Conservation (phyloP, 2,329 filamentous ascomycete species). For the Rutstroemia sp. region DNA sequence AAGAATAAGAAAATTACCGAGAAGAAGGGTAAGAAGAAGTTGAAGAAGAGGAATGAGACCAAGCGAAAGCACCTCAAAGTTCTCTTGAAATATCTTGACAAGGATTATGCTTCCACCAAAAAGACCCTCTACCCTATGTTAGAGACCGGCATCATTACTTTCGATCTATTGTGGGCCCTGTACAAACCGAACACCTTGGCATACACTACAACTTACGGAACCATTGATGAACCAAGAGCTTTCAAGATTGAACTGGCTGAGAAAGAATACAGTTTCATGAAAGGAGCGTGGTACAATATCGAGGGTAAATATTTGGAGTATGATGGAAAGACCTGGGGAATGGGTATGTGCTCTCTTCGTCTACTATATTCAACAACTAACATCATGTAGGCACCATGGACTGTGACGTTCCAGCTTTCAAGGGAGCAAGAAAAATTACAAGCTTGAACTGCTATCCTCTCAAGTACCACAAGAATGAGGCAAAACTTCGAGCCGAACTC, state of each 20-base stretch:
- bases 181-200: slow-evolving; percentile 82
- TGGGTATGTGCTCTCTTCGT: slow-evolving; percentile 38
- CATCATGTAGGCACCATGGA: slow-evolving; percentile 41
- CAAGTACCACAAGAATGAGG: slow-evolving; percentile 68
- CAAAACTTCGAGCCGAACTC: slow-evolving; percentile 55
- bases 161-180: slow-evolving; percentile 80
- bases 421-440: slow-evolving; percentile 75
- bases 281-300: slow-evolving; percentile 68
- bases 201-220: slow-evolving; percentile 71
- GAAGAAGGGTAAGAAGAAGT: slow-evolving; percentile 52
- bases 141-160: slow-evolving; percentile 77
- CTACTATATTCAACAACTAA: slow-evolving; percentile 5
- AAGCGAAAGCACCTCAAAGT: slow-evolving; percentile 63
- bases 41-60: slow-evolving; percentile 47
- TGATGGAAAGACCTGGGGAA: slow-evolving; percentile 79
- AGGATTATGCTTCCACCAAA: slow-evolving; percentile 72
- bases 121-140: slow-evolving; percentile 76
- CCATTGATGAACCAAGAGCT: slow-evolving; percentile 66
- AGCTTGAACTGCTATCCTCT: slow-evolving; percentile 71
- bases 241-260: slow-evolving; percentile 76
- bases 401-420: slow-evolving; percentile 66
- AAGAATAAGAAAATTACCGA: slow-evolving; percentile 47
- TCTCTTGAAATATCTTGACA: slow-evolving; percentile 68
- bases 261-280: slow-evolving; percentile 61
- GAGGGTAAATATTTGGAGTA: slow-evolving; percentile 79